Conservation (phyloP, 148 eudicot genomes). For the Nepenthes gracilis region DNA sequence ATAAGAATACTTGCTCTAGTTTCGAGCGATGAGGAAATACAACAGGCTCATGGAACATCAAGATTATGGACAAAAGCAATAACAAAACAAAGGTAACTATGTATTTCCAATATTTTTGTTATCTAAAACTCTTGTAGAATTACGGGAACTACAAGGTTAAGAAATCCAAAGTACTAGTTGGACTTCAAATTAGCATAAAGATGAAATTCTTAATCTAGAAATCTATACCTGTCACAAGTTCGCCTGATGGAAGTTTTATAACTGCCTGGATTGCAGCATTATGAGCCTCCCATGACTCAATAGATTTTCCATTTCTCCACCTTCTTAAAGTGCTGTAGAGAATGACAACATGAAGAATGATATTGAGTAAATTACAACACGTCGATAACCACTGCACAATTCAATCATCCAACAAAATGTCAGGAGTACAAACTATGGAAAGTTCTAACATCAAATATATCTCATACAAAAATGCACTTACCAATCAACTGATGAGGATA, state of each 20-base stretch:
- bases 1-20: too few relatives aligned
- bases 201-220: too few relatives aligned
- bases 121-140: too few relatives aligned
- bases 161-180: neutral
- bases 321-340: constrained; percentile 60
- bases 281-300: constrained; percentile 81
- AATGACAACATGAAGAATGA: constrained; percentile 3
- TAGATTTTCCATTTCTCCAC: constrained; percentile 69
- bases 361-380: neutral
- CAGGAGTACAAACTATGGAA: neutral
- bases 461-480: constrained; percentile 16
- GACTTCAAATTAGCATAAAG: neutral
- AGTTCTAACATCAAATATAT: neutral
- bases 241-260: constrained; percentile 71
- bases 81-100: too few relatives aligned
- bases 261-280: constrained; percentile 74
- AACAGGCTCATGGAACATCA: too few relatives aligned
- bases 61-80: too few relatives aligned
- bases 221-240: constrained; percentile 67
- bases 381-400: neutral
- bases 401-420: neutral
- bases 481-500: constrained; percentile 79
- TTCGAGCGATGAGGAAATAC: too few relatives aligned
- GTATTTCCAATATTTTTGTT: too few relatives aligned
- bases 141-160: neutral